phyloP scores from a whole-genome alignment of 441 rosid species.

The Pelargonium australe region DNA sequence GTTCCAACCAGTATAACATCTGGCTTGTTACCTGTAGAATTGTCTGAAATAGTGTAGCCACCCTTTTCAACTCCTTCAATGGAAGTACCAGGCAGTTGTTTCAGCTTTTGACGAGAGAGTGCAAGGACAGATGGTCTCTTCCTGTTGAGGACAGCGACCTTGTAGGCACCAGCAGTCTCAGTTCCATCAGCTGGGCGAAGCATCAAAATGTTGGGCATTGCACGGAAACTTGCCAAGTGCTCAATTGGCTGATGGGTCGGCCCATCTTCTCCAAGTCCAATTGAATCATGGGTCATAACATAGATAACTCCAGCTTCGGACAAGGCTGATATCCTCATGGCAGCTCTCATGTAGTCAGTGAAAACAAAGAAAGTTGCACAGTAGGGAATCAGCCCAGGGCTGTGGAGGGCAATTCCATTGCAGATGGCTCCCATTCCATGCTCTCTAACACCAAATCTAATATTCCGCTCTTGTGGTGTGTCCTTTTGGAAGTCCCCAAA shows the following conservation, averaged over 20 bases:
- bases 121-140: slow-evolving; percentile 82
- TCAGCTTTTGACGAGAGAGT: slow-evolving; percentile 77
- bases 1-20: slow-evolving; percentile 77
- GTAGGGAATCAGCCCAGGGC: slow-evolving; percentile 72
- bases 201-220: slow-evolving; percentile 89
- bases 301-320: slow-evolving; percentile 67
- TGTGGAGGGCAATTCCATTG: slow-evolving; percentile 77
- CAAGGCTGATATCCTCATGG: slow-evolving; percentile 77
- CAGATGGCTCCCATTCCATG: slow-evolving; percentile 86
- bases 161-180: slow-evolving; percentile 84
- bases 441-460: slow-evolving; percentile 84
- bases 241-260: slow-evolving; percentile 93
- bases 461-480: slow-evolving; percentile 78
- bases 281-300: slow-evolving; percentile 92
- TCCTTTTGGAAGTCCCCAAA: slow-evolving; percentile 76
- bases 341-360: slow-evolving; percentile 94
- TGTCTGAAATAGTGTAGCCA: slow-evolving; percentile 73
- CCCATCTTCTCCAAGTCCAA: slow-evolving; percentile 95
- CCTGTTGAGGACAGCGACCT: slow-evolving; percentile 55
- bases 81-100: slow-evolving; percentile 71
- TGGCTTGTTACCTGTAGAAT: slow-evolving; percentile 67
- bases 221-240: slow-evolving; percentile 91
- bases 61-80: slow-evolving; percentile 77
- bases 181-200: slow-evolving; percentile 89
- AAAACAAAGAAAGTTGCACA: slow-evolving; percentile 94